Percentiles rank a stretch among this genome's conserved stretches.
phyloP scores from a whole-genome alignment of 2,329 filamentous ascomycete genomes.

The Colletotrichum sp. region DNA sequence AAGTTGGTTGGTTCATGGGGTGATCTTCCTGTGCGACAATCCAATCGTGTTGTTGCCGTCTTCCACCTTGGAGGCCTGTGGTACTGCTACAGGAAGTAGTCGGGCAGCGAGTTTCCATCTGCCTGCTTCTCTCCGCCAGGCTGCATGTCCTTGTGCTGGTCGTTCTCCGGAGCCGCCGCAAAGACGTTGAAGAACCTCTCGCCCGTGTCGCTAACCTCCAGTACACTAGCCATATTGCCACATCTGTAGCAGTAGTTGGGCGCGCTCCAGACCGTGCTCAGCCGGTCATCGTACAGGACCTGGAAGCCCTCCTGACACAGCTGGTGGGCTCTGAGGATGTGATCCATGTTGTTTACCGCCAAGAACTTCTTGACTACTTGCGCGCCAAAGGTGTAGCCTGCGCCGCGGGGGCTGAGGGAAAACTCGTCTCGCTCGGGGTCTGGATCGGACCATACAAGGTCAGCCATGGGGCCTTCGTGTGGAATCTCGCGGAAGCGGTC shows the following conservation, averaged over 20 bases:
- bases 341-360: slow-evolving; percentile 95
- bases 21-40: neutral
- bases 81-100: slow-evolving; percentile 69
- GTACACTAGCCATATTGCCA: slow-evolving; percentile 95
- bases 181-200: slow-evolving; percentile 98
- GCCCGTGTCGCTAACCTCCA: slow-evolving; percentile 93
- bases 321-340: slow-evolving; percentile 97
- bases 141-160: slow-evolving; percentile 86
- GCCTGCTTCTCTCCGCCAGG: slow-evolving; percentile 71
- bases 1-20: neutral
- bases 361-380: slow-evolving; percentile 99
- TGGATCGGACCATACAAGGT: slow-evolving; percentile 97
- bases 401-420: slow-evolving; percentile 88
- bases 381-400: slow-evolving; percentile 96
- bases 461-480: slow-evolving; percentile 99
- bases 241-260: slow-evolving; percentile 96
- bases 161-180: slow-evolving; percentile 94
- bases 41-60: neutral
- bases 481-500: slow-evolving; percentile 98
- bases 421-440: slow-evolving; percentile 98
- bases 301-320: slow-evolving; percentile 98
- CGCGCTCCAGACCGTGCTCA: slow-evolving; percentile 98
- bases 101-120: slow-evolving; percentile 68
- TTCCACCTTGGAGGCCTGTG: neutral
- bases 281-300: slow-evolving; percentile 90